These are phyloP conservation scores for Berberis thunbergii DNA, from an alignment of 164 flowering plant species.

Conservation along the genomic window DNA sequence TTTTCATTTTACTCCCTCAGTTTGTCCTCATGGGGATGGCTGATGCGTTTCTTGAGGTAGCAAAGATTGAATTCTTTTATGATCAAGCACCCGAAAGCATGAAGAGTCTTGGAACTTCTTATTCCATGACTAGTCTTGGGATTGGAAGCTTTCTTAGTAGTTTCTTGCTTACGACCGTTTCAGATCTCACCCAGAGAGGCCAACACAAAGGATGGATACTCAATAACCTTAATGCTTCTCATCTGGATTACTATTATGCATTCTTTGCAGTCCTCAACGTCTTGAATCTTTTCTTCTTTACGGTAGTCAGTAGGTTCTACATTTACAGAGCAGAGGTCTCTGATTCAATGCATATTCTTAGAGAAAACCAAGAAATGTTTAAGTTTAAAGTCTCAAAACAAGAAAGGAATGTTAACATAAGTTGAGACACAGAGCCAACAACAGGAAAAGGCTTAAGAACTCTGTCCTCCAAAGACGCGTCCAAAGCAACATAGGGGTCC, in stretches of 20 bases:
- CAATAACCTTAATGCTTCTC: conserved; percentile 33
- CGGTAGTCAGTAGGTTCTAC: conserved; percentile 15
- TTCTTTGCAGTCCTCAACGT: conserved; percentile 20
- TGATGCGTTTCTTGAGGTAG: conserved; percentile 28
- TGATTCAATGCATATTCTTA: conserved; percentile 9
- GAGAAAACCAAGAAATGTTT: conserved; percentile 1
- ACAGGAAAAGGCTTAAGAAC: neutral
- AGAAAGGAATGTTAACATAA: neutral
- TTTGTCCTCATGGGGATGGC: conserved; percentile 28
- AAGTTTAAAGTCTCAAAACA: neutral
- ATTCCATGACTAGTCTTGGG: conserved; percentile 21
- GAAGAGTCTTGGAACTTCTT: conserved; percentile 39
- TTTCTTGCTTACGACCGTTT: conserved; percentile 21
- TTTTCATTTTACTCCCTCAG: conserved; percentile 30
- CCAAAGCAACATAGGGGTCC: neutral
- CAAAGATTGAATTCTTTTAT: conserved; percentile 34
- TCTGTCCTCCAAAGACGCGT: neutral
- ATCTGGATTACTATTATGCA: conserved; percentile 24
- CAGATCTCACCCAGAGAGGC: conserved; percentile 18
- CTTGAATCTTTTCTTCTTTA: conserved; percentile 21
- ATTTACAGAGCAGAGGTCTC: conserved; percentile 22
- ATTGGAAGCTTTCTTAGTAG: conserved; percentile 31
- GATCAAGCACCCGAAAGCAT: conserved; percentile 38
- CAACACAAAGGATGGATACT: conserved; percentile 29
- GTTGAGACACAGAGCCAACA: neutral